phyloP scores from a whole-genome alignment of 768 basidiomycete genomes.

The Pleurotus tuoliensis region DNA sequence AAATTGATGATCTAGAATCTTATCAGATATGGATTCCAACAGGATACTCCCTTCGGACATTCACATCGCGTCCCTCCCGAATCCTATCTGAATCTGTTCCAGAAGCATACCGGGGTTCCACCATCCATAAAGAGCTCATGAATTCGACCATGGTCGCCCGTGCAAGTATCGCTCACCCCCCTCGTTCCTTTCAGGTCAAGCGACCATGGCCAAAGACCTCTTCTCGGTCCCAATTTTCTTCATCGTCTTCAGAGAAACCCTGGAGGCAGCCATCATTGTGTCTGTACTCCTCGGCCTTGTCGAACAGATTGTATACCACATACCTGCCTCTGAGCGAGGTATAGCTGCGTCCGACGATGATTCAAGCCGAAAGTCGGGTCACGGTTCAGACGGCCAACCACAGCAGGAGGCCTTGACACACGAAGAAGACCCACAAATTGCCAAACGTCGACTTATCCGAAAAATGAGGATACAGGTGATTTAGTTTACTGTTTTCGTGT shows the following conservation, averaged over 20 bases:
- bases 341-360: slow-evolving; percentile 15
- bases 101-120: background rate
- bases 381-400: slow-evolving; percentile 18
- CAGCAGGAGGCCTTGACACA: slow-evolving; percentile 13
- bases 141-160: slow-evolving; percentile 3
- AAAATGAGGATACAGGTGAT: slow-evolving; percentile 67
- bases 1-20: slow-evolving; percentile 8
- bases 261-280: slow-evolving; percentile 90
- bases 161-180: slow-evolving; percentile 11
- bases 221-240: slow-evolving; percentile 95
- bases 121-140: slow-evolving; percentile 3
- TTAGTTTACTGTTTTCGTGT: background rate
- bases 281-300: slow-evolving; percentile 88
- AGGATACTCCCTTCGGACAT: no score
- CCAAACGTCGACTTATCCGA: slow-evolving; percentile 47
- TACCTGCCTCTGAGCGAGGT: slow-evolving; percentile 6
- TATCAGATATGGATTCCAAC: slow-evolving; percentile 13
- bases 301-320: slow-evolving; percentile 68
- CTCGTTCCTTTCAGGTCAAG: background rate
- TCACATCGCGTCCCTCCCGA: background rate
- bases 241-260: slow-evolving; percentile 92
- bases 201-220: slow-evolving; percentile 62
- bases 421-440: slow-evolving; percentile 23
- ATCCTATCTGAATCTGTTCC: slow-evolving; percentile 5
- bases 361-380: slow-evolving; percentile 18